phyloP scores from a whole-genome alignment of 1,284 basidiomycete species.

The Puccinia horiana region DNA sequence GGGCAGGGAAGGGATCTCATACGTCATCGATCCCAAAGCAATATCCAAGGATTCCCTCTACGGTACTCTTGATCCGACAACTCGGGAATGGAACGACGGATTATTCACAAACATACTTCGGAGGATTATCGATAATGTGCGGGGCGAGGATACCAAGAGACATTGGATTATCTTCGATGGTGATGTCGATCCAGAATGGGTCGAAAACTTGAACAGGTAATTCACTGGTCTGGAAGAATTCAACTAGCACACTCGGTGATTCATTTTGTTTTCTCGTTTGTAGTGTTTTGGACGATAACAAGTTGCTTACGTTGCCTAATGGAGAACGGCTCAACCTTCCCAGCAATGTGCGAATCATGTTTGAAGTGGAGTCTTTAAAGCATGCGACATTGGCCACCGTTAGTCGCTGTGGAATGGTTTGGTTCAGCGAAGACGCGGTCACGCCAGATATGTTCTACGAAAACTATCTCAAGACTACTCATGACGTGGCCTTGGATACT shows the following conservation, averaged over 20 bases:
- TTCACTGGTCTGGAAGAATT: constrained; percentile 54
- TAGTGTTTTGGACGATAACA: constrained; percentile 98
- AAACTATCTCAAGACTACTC: constrained; percentile 79
- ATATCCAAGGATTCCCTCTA: constrained; percentile 98
- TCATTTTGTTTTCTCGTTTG: constrained; percentile 12
- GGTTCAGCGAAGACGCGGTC: constrained; percentile 97
- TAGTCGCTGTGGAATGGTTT: constrained; percentile 99
- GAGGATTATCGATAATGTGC: constrained; percentile 97
- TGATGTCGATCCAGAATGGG: constrained; percentile 99
- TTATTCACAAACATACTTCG: constrained; percentile 96
- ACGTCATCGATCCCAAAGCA: constrained; percentile 98
- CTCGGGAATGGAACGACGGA: constrained; percentile 99
- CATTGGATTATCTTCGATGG: constrained; percentile 99
- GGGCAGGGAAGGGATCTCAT: constrained; percentile 85
- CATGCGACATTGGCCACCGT: constrained; percentile 98
- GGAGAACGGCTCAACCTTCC: constrained; percentile 97
- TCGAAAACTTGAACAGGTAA: constrained; percentile 97
- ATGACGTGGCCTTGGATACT: constrained; percentile 76
- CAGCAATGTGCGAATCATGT: constrained; percentile 97
- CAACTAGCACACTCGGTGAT: background rate
- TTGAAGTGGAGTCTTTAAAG: constrained; percentile 96
- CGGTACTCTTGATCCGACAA: constrained; percentile 94
- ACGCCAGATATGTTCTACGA: constrained; percentile 86
- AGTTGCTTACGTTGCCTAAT: constrained; percentile 92
- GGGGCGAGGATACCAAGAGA: constrained; percentile 91